Evolutionary conservation across 1,284 basidiomycete species (phyloP), one percentile per base, ranked within the genome.

Genomic region (Rhizopogon parksii): DNA sequence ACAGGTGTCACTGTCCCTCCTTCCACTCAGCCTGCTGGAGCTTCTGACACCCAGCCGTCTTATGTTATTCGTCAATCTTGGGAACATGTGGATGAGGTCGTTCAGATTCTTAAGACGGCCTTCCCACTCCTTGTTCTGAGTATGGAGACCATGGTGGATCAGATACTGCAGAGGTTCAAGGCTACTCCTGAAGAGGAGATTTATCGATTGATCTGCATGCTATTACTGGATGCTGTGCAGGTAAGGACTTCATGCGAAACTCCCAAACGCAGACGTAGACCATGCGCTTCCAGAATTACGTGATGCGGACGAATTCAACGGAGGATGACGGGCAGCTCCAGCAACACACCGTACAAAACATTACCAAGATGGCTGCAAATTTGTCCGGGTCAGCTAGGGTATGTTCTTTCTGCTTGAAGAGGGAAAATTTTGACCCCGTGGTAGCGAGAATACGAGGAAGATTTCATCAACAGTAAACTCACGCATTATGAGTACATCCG

Each of bases 81-180:
- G 80, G 95, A 98, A 53, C 82, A 91, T 61, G 85, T 97, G 12
- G 96, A 99, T 45, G 97, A 99, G 63, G 85, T 99, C 55, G 83
- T 95, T 45, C 89, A 95, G 63, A 87, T 94, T 50, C 77, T 99
- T 62, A 99, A 99, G 74, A 98, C 95, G 0, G 89, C 92, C 1
- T 97, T 96, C 75, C 96, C 96, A 0, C 78, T 99, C 14, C 79
- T 99, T 19, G 91, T 95, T 24, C 75, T 98, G 30, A 96, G 92
- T 50, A 81, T 99, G 78, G 96, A 99, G 71, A 96, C 94, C 43
- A 91, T 99, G 77, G 91, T 96, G 17, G 96, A 99, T 62, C 95
- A 99, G 69, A 89, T 99, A 58, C 79, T 85, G 38, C 82, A 86
- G 56, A 83, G 95, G 40, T 97, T 98, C 75, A 98, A 98, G 69